Percentiles rank a stretch among this genome's conserved stretches.
These are phyloP conservation scores for Cordyceps cateniannulata DNA, from an alignment of 2,329 filamentous ascomycete genomes.

Conservation along the genomic window DNA sequence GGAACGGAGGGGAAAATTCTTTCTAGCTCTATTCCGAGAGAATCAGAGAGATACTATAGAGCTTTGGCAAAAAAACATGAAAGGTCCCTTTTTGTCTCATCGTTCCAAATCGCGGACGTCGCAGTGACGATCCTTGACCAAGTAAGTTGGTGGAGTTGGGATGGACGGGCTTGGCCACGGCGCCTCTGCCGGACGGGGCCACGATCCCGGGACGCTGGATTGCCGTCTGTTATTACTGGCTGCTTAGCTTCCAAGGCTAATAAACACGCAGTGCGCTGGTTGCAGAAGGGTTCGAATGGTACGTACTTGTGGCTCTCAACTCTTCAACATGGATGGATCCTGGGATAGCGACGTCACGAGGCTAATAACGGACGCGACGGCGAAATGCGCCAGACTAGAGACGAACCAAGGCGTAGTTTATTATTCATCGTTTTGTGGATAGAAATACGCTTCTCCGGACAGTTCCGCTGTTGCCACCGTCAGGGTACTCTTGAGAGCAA, in stretches of 20 bases:
- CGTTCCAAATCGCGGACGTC: no score
- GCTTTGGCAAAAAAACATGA: no score
- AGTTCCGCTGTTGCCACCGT: neutral
- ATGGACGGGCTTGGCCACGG: neutral
- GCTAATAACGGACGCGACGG: neutral
- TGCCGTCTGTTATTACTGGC: neutral
- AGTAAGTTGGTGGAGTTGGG: no score
- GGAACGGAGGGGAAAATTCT: no score
- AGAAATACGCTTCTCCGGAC: neutral
- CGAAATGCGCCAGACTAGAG: neutral
- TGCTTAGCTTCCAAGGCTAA: no score
- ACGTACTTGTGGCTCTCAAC: no score
- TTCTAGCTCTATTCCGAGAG: neutral
- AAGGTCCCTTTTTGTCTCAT: no score
- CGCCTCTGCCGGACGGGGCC: neutral
- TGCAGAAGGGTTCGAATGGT: no score
- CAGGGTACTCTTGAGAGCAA: neutral
- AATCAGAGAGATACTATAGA: neutral
- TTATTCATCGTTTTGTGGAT: neutral
- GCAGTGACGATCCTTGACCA: no score
- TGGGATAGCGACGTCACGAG: neutral
- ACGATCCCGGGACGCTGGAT: neutral
- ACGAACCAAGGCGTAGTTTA: neutral
- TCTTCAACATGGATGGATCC: no score
- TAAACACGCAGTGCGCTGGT: no score